Base-by-base conservation (phyloP, 768 basidiomycete species). In the Omphalotus guepiniiformis region DNA sequence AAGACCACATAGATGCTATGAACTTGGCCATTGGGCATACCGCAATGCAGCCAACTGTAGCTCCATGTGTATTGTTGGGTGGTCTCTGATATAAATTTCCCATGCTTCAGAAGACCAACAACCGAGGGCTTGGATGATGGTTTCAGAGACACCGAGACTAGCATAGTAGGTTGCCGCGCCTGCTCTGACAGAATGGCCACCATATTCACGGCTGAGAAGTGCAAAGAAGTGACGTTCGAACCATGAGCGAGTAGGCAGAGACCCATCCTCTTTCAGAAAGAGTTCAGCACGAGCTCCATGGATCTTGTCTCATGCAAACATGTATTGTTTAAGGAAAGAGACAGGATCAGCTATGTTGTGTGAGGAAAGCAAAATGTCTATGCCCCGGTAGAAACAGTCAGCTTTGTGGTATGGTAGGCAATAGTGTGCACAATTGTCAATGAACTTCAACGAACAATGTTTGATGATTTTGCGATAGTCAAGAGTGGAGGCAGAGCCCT, bases 381-480 rank as follows among this genome's bases (percentile, higher is more conserved):
- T 58, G 0, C 64, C 62, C 0, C 40, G 52, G 30, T 56, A 64
- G 44, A 66, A 64, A 6, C 53, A 57, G 42, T 66, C 55, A 2
- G 48, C 43, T 36, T 66, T 66, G 42, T 66, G 62, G 40, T 66
- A 66, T 5, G 60, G 63, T 0, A 66, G 52, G 23, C 46, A 55
- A 43, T 64, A 66, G 21, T 52, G 42, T 4, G 50, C 53, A n/a
- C 42, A 29, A 9, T 45, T 42, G 11, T 38, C 12, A 0, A 21
- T 19, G 29, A 64, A 56, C n/a, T 28, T 18, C 3, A 61, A 23
- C n/a, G 58, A 59, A 4, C 52, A 22, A 4, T 53, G 42, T 34
- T 59, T 56, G 32, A 65, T 62, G 18, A 63, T 49, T 41, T 65
- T 65, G 1, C 53, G 40, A 58, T 55, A 63, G 36, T 65, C 54